Base-by-base conservation (phyloP, 441 rosid genomes). In the Theobroma grandiflorum region DNA sequence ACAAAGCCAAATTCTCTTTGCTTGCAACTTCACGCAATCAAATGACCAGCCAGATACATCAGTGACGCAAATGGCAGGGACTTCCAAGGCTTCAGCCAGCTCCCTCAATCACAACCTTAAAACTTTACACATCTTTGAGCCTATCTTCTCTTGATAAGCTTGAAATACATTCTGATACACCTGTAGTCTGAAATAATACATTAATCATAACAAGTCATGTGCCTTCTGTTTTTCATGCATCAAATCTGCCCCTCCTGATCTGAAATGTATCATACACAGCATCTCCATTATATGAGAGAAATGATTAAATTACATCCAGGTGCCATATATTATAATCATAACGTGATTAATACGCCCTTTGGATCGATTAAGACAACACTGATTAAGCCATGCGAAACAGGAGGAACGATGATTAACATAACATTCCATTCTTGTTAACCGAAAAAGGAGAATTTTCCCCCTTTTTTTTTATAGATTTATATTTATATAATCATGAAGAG, bases 281-380 rank as follows among this genome's bases (percentile, higher is more conserved):
- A 2, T 45, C 79, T 82, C 67, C 49, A 68, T 74, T 58, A 78
- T 78, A 4, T 58, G 67, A 61, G 67, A 15, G 62, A 52, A 68
- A 26, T 66, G 67, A 47, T 52, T 59, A 50, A 38, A 26, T 67
- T 53, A 72, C n/a, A 18, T 43, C 49, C 16, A 76, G 31, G 31
- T 61, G 38, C 73, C 16, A 33, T 55, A 49, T 73, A 15, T 37
- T 63, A 78, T 77, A 55, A 14, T 3, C 18, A 26, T 76, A 50
- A 59, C 77, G 68, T 33, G 79, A 76, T 55, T 47, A 78, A 63
- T 57, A 78, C 20, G 66, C 38, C 26, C 68, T 62, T 79, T 20
- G 6, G 59, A 14, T 55, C 65, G 88, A 84, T 38, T 35, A 81
- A 52, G 88, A 77, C 87, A 64, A 64, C 75, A 42, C 68, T 82